Evolutionary conservation across 768 basidiomycete genomes (phyloP), one percentile per base, ranked within the genome.

Genomic region (Suillus discolor): DNA sequence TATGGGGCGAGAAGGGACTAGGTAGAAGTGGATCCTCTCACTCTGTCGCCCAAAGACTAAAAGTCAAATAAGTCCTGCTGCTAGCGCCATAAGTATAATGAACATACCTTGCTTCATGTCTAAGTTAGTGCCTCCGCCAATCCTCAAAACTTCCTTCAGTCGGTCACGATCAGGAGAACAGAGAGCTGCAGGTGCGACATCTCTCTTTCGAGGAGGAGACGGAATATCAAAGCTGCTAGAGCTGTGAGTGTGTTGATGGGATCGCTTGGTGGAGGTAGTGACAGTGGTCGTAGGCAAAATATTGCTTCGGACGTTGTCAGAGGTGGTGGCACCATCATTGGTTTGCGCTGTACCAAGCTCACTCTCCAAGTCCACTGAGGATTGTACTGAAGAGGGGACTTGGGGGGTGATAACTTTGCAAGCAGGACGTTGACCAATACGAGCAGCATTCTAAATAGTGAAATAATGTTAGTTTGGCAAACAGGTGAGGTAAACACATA

Each of bases 81-180:
- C 45, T 47, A 47, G 45, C n/a, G n/a, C 11, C 12, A 23, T 47
- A 12, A 12, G 5, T 47, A 47, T 12, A 47, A 47, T 2, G 12
- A 47, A 25, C 59, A 18, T 53, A 61, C 64, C 64, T 53, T 34
- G 44, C 23, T 61, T 65, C 25, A 61, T 44, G 54, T 65, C 47
- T 11, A 65, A 28, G 8, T 61, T n/a, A 18, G 39, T 34, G 13
- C 38, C 64, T 6, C 64, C 64, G 11, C 64, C 47, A 13, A 20
- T 31, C 36, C 61, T 45, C 8, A 65, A 51, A 7, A 53, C 59
- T 39, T 61, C 47, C 31, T 61, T 65, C 38, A 65, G 59, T 31
- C 36, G 18, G 28, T 61, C 38, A 16, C 28, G n/a, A 39, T 65
- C 12, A 16, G 64, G 64, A 34, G 16, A 54, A 20, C 23, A 57